Evolutionary conservation across 2,329 filamentous ascomycete genomes (phyloP).

Genomic region (Magnaporthales sp.): DNA sequence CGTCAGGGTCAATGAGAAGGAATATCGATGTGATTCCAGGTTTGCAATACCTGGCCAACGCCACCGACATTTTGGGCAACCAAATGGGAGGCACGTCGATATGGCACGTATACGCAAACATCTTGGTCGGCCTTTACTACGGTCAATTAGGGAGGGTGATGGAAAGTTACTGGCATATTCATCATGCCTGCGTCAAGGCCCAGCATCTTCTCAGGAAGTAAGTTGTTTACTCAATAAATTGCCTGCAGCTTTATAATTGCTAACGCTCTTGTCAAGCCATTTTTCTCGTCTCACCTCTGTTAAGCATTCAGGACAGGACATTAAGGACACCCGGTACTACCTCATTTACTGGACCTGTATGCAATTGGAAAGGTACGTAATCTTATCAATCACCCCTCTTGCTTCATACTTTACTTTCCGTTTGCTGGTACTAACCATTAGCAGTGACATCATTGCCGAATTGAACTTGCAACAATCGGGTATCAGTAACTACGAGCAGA

Average conservation of each 20-base stretch:
- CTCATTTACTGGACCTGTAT: conserved; percentile 90
- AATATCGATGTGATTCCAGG: conserved; percentile 86
- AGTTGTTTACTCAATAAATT: conserved; percentile 22
- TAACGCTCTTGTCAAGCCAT: conserved; percentile 17
- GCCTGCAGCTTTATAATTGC: neutral
- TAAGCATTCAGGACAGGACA: too few species aligned
- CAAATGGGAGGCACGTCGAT: conserved; percentile 72
- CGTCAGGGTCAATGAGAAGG: conserved; percentile 20
- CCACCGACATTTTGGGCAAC: conserved; percentile 77
- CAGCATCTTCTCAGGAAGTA: conserved; percentile 71
- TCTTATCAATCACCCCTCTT: too few species aligned
- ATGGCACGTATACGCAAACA: conserved; percentile 73
- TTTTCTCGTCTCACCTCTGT: conserved; percentile 31
- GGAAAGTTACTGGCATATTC: conserved; percentile 65
- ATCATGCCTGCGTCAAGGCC: conserved; percentile 45
- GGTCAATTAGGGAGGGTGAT: conserved; percentile 80
- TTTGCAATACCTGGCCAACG: conserved; percentile 80
- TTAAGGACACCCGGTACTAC: conserved; percentile 50
- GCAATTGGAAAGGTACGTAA: conserved; percentile 71
- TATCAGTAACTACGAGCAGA: conserved; percentile 51
- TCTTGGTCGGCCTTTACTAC: conserved; percentile 81
- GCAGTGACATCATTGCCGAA: conserved; percentile 84
- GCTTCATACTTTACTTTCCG: neutral
- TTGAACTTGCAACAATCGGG: conserved; percentile 55
- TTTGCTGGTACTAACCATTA: conserved; percentile 12